Evolutionary conservation across 1,284 basidiomycete species (phyloP), one percentile per base, ranked within the genome.

Genomic region (Peniophora sp.): DNA sequence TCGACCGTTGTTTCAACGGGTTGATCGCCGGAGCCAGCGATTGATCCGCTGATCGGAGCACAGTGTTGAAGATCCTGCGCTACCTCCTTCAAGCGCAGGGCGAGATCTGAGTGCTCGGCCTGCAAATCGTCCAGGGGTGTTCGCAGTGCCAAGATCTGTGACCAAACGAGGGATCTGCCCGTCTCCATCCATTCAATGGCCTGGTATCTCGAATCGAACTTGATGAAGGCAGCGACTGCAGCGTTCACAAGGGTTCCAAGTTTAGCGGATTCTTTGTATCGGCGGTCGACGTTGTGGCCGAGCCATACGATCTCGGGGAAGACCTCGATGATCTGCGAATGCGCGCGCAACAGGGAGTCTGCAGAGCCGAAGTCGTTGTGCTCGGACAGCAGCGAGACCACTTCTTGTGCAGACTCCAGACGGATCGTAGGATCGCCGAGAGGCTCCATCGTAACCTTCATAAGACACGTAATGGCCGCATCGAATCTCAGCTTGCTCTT

Each of bases 401-500:
- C 5, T 41, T 5, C 15, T 8, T n/a, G 15, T 41, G 37, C 37
- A 5, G 18, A 41, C 5, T 8, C 8, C n/a, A n/a, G 15, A 8
- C 18, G 37, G 15, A n/a, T 41, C 5, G 37, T 8, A 5, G 23
- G 43, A n/a, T 24, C n/a, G 17, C 22, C 43, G 3, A 22, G 43
- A 3, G 43, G 8, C 6, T 18, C 10, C 22, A 22, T 18, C 6
- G 22, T 22, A 8, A 18, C 23, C 8, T 45, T 45, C 11, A 18
- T 8, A 9, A 14, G 8, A 3, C 8, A 8, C 9, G 3, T 24
- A n/a, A 45, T 3, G 17, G 64, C 64, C 44, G 55, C 54, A 36
- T 65, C 58, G 3, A 68, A 56, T 44, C 68, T 61, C 3, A 32
- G 24, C 23, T 51, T 27, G 1, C n/a, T n/a, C 39, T 22, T 3